phyloP scores from a whole-genome alignment of 768 basidiomycete species.

The Lactarius akahatsu region DNA sequence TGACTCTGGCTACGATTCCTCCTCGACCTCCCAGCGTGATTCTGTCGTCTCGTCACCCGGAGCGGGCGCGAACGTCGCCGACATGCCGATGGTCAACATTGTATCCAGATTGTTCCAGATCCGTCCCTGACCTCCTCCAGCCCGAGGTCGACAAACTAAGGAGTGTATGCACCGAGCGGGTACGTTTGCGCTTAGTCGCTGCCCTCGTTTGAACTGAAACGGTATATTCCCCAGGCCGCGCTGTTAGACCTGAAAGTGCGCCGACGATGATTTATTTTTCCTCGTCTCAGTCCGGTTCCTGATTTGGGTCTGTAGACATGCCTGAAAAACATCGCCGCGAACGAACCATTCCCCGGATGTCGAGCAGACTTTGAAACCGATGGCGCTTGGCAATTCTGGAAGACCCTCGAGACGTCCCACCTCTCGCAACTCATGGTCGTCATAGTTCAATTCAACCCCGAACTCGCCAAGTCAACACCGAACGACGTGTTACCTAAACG shows the following conservation, averaged over 20 bases:
- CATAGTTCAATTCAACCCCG: conserved; percentile 84
- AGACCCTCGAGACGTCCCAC: conserved; percentile 73
- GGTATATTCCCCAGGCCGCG: conserved; percentile 58
- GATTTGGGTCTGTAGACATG: conserved; percentile 57
- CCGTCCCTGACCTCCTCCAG: conserved; percentile 62
- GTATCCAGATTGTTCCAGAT: conserved; percentile 76
- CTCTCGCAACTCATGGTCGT: conserved; percentile 86
- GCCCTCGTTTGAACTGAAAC: conserved; percentile 18
- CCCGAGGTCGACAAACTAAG: conserved; percentile 68
- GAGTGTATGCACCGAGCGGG: conserved; percentile 74
- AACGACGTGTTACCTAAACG: conserved; percentile 46
- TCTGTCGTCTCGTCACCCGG: conserved; percentile 43
- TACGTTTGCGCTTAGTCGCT: conserved; percentile 32
- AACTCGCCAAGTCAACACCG: conserved; percentile 76
- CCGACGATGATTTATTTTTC: conserved; percentile 21
- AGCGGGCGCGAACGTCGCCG: conserved; percentile 49
- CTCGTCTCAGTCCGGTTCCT: conserved; percentile 15
- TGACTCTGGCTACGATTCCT: conserved; percentile 67
- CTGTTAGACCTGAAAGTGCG: conserved; percentile 81
- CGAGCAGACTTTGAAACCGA: conserved; percentile 85
- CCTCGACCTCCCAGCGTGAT: conserved; percentile 59
- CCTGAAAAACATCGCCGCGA: conserved; percentile 87
- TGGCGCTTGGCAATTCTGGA: conserved; percentile 83
- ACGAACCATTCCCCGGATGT: conserved; percentile 78
- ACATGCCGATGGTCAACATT: conserved; percentile 75